Evolutionary conservation across 768 basidiomycete genomes (phyloP), one percentile per base, ranked within the genome.

Genomic region (Cubamyces sp.): DNA sequence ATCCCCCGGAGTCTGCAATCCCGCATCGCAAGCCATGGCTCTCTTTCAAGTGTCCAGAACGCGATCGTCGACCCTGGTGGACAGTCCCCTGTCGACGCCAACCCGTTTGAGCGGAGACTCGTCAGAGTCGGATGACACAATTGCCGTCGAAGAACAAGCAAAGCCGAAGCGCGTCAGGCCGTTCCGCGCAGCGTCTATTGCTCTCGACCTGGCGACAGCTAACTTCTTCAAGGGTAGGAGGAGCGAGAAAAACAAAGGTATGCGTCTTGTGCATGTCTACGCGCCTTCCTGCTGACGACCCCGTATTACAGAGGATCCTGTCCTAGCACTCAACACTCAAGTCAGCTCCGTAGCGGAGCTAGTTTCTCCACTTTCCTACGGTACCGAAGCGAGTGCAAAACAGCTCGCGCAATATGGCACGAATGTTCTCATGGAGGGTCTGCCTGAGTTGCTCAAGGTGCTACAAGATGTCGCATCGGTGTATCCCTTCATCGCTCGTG

Each of bases 401-500:
- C 45, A 52, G 43, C 40, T 62, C 23, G 61, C 51, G 1, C 54
- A 62, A 25, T 62, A 62, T 26, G 43, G 54, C 18, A n/a, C 55
- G 6, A 57, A 68, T 54, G 56, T 55, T 11, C 66, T 74, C 18
- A 60, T 65, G 1, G 70, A 72, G 21, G 64, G 67, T 3, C 60
- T 73, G 16, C 74, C 73, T 1, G 45, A 64, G 23, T 54, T 75
- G 34, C 50, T 75, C 58, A 67, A 66, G 9, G 68, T 65, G 5
- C 59, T 75, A 16, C 66, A 73, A 21, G 70, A 65, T n/a, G 60
- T 74, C n/a, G 68, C 68, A 8, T 43, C 59, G 16, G 53, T 73
- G 16, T 73, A 74, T 42, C 71, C 73, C 2, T 69, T 73, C 46
- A 68, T 74, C 11, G 60, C 63, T 3, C 68, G 74, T 74, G 40